phyloP scores from a whole-genome alignment of 2,329 filamentous ascomycete genomes.

The Talaromyces funiculosus region DNA sequence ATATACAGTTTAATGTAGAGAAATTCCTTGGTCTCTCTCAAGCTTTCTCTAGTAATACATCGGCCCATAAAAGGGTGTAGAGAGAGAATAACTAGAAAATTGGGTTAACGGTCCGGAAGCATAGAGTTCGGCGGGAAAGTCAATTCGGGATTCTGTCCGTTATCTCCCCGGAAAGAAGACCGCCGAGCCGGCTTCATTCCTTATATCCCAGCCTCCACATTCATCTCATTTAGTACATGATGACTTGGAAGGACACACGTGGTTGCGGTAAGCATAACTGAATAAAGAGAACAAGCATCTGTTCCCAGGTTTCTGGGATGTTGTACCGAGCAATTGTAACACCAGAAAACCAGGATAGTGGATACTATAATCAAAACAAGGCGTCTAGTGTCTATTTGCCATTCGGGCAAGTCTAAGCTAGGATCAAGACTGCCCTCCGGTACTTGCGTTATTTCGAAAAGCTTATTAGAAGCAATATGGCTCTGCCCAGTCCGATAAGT shows the following conservation, averaged over 20 bases:
- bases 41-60: background rate
- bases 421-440: background rate
- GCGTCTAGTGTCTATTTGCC: background rate
- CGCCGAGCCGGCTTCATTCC: background rate
- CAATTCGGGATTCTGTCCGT: background rate
- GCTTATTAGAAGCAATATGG: background rate
- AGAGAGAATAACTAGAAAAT: background rate
- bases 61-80: background rate
- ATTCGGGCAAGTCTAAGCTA: background rate
- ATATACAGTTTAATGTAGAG: background rate
- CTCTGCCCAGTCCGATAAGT: background rate
- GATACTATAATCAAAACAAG: background rate
- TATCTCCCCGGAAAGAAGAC: background rate
- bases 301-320: background rate
- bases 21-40: background rate
- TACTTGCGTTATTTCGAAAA: background rate
- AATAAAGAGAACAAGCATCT: background rate
- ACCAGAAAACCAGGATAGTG: background rate
- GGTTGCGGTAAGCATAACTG: background rate
- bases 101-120: background rate
- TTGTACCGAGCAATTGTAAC: background rate
- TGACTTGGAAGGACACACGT: background rate
- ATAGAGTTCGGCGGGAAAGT: background rate
- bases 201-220: background rate
- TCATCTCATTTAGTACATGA: background rate